Evolutionary conservation across 306 rosid genomes (phyloP).

Genomic region (Ceratonia siliqua): DNA sequence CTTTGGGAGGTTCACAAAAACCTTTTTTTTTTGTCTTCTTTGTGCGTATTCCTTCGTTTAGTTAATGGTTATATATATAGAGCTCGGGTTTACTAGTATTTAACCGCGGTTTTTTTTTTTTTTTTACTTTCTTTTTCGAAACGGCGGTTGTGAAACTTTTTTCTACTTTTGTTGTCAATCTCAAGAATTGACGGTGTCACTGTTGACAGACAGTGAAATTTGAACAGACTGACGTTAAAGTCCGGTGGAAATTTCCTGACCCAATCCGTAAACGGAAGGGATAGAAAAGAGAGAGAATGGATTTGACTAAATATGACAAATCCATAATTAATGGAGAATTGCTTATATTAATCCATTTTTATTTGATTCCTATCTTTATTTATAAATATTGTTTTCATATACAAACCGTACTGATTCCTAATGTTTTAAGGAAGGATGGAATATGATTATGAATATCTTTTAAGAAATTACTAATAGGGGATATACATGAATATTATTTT

Average conservation of each 20-base stretch:
- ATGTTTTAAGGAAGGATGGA: no score
- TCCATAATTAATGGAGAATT: no score
- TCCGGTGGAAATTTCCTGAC: not conserved
- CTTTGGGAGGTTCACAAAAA: conserved; percentile 40
- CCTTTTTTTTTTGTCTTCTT: not conserved
- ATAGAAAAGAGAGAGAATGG: not conserved
- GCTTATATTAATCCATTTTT: not conserved
- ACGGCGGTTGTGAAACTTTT: not conserved
- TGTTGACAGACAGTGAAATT: conserved; percentile 33
- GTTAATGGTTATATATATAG: conserved; percentile 58
- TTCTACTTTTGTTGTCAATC: not conserved
- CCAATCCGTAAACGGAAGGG: not conserved
- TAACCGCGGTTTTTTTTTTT: conserved; percentile 33
- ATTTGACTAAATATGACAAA: not conserved
- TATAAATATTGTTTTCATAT: not conserved
- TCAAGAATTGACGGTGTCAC: conserved; percentile 34
- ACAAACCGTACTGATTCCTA: no score
- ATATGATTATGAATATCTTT: no score
- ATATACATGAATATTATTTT: no score
- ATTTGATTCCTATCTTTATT: no score
- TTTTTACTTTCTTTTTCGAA: not conserved
- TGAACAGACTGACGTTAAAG: conserved; percentile 32
- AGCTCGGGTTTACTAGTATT: conserved; percentile 29
- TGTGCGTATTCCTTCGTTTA: conserved; percentile 18
- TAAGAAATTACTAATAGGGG: not conserved